Percentiles rank a stretch among this genome's conserved stretches.
These are phyloP conservation scores for Mycena alexandri DNA, from an alignment of 768 basidiomycete genomes.

Conservation along the genomic window DNA sequence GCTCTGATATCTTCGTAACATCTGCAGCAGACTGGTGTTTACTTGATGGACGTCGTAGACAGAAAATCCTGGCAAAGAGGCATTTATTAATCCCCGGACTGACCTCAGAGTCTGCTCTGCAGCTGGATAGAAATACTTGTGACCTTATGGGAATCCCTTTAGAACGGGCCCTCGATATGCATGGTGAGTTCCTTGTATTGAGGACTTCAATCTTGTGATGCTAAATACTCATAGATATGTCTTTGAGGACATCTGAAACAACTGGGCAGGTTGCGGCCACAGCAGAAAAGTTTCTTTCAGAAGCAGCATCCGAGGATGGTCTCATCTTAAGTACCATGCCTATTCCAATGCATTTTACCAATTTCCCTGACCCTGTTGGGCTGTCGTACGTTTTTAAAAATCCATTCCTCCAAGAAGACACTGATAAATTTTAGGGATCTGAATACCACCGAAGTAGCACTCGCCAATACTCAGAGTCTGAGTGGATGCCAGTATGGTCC, in stretches of 20 bases:
- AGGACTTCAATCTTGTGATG: background rate
- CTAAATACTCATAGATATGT: background rate
- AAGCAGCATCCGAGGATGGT: background rate
- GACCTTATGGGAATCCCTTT: background rate
- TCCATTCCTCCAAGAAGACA: background rate
- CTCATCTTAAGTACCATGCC: background rate
- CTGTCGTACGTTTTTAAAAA: background rate
- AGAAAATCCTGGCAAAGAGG: background rate
- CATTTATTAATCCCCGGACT: constrained; percentile 1
- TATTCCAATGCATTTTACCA: background rate
- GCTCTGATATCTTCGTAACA: background rate
- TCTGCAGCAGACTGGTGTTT: background rate
- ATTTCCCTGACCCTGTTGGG: background rate
- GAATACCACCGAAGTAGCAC: background rate
- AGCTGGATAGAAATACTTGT: background rate
- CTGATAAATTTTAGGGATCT: background rate
- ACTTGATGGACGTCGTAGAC: background rate
- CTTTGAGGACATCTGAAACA: background rate
- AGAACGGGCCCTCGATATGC: background rate
- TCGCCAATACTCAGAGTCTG: background rate
- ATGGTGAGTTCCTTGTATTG: background rate
- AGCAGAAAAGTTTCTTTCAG: background rate
- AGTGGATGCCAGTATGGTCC: constrained; percentile 5
- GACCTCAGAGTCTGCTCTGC: too few relatives aligned
- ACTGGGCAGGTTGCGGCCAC: background rate